Evolutionary conservation across 2,329 filamentous ascomycete species (phyloP), one percentile per base, ranked within the genome.

Genomic region (Aspergillus awamori): DNA sequence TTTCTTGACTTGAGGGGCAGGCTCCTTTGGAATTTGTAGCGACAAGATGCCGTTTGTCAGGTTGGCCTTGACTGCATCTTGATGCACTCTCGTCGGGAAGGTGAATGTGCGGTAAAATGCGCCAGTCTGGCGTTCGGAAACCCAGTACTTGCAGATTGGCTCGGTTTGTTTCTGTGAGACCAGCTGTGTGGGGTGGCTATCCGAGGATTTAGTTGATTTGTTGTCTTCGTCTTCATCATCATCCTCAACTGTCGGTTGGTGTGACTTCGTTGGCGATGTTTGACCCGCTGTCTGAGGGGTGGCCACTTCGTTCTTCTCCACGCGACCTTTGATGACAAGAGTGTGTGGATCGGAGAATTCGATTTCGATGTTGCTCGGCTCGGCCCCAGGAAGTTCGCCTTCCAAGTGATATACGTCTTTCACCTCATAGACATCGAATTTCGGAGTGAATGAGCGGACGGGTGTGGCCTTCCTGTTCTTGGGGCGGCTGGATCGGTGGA

Each of bases 41-140:
- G 77, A 81, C 57, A 87, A 72, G 52, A 87, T 81, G 11, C 85
- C 85, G 68, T 87, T 82, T 77, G 82, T 86, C 72, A 87, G 69
- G 61, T 77, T 83, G 7, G 85, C 85, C 72, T 81, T 85, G 64
- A 87, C 85, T 20, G 71, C 76, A 53, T 87, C 83, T 70, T 87
- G 84, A 65, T 87, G 81, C 28, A 87, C 81, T 20, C 82, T 76
- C 1, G 77, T 75, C 1, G 85, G 81, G 76, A 87, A 87, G 56
- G 75, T 79, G 72, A 87, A 87, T 5, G 76, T 77, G 58, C 85
- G 80, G 59, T 84, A 80, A 74, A 87, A 87, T 39, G 83, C 79
- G 57, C 85, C 85, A 36, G 85, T 75, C 0, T 80, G 82, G 64
- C 85, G 83, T 72, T 87, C 85, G 52, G 79, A 81, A 48, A 84